Base-by-base conservation (phyloP, 139 green algal genomes). In the Gonium pectorale region DNA sequence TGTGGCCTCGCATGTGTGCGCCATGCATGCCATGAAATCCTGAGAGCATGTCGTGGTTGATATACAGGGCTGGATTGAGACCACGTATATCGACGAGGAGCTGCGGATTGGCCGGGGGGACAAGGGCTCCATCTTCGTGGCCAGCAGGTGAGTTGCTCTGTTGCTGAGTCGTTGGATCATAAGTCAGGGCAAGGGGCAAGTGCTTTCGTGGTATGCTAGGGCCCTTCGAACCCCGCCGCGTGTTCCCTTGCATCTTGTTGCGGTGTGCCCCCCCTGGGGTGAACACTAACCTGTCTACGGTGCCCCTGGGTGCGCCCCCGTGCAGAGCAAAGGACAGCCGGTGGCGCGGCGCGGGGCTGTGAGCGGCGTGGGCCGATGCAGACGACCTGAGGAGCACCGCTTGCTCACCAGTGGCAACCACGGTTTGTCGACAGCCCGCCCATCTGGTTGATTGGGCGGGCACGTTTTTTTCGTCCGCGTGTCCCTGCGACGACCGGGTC, bases 31-130 rank as follows among this genome's bases (percentile, higher is more conserved):
- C 15, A 63, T 63, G 15, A 29, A 63, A 27, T 31, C n/a, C 8
- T 22, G 21, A 31, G 9, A 63, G 19, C 54, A 7, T 31, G 31
- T n/a, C 15, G 27, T n/a, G n/a, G n/a, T n/a, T n/a, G n/a, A n/a
- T n/a, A n/a, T n/a, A n/a, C 67, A 80, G 29, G 93, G 93, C 33
- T 89, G 86, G 68, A 86, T 97, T 63, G 82, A 94, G 44, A 90
- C 90, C 27, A 97, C 94, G 0, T 97, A 94, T 75, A 60, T 97
- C n/a, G 94, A 97, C 37, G 86, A 94, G 38, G 91, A 96, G 26
- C 54, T 97, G 59, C 88, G 94, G 2, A 86, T 97, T 17, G 91
- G 87, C 40, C 66, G 94, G 4, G 94, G 93, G 0, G 92, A 97
- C 86, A 94, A 90, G 78, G 92, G 92, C 62, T 93, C 92, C 73